phyloP scores from a whole-genome alignment of 139 green algal genomes.

The Chlamydomonas asymmetrica region DNA sequence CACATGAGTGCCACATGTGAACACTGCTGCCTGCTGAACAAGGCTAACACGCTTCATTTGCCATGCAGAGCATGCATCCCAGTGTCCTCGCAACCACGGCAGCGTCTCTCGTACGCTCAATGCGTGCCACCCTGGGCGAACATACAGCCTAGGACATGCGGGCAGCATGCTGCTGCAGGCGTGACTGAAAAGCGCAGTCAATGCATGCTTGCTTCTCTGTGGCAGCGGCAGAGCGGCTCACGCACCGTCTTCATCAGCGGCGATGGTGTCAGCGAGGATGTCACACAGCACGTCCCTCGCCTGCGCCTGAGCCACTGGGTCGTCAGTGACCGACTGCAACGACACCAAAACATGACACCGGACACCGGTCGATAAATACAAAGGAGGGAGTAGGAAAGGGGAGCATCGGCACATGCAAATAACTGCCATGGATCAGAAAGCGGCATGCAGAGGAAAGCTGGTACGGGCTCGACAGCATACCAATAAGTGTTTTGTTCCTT shows the following conservation, averaged over 20 bases:
- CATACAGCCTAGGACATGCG: no score
- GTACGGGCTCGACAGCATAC: not conserved
- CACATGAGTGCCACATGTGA: no score
- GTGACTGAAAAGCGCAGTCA: not conserved
- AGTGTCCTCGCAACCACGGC: no score
- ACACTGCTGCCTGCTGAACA: no score
- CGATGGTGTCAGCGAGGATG: no score
- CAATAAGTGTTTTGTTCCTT: not conserved
- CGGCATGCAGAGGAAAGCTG: not conserved
- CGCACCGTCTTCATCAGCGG: no score
- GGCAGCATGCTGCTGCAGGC: not conserved
- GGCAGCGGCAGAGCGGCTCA: not conserved
- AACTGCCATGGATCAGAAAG: not conserved
- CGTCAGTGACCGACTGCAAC: not conserved
- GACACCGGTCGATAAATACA: no score
- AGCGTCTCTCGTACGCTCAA: no score
- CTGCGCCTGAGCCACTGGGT: slow-evolving; percentile 5
- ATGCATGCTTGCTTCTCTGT: not conserved
- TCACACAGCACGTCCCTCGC: slow-evolving; percentile 22
- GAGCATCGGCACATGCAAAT: not conserved
- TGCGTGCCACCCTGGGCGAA: no score
- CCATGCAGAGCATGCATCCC: no score
- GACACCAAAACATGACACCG: no score
- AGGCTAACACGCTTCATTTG: no score
- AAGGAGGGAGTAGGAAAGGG: not conserved